phyloP scores from a whole-genome alignment of 75 land plant genomes.

The Azolla pinnata region DNA sequence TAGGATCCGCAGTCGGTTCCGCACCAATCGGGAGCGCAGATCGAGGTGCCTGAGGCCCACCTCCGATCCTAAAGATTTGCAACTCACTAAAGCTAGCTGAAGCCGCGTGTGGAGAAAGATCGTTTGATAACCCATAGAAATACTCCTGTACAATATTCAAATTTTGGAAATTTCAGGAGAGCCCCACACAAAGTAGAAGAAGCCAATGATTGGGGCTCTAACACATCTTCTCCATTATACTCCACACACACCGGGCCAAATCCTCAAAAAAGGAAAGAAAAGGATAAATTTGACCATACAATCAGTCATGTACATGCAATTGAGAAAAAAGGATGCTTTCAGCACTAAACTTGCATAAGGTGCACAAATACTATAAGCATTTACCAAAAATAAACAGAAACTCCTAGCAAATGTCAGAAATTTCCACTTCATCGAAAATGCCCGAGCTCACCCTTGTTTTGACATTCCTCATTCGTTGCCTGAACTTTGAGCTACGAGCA shows the following conservation, averaged over 20 bases:
- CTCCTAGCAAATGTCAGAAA: too few relatives aligned
- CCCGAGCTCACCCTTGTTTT: slow-evolving; percentile 60
- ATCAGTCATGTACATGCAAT: not conserved
- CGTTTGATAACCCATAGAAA: slow-evolving; percentile 79
- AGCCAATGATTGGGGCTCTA: too few relatives aligned
- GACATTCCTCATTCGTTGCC: slow-evolving; percentile 52
- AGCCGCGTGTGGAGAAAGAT: slow-evolving; percentile 78
- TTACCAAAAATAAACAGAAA: too few relatives aligned
- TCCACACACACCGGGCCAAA: too few relatives aligned
- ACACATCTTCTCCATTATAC: too few relatives aligned
- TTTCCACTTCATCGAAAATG: too few relatives aligned
- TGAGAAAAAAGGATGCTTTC: not conserved
- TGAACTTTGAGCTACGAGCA: slow-evolving; percentile 60
- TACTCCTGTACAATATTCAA: slow-evolving; percentile 68
- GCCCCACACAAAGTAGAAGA: not conserved
- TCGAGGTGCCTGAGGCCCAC: slow-evolving; percentile 94
- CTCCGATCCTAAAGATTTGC: slow-evolving; percentile 71
- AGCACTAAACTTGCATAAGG: too few relatives aligned
- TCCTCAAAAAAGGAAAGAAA: not conserved
- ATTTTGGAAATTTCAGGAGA: not conserved
- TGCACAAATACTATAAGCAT: too few relatives aligned
- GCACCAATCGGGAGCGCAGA: slow-evolving; percentile 97
- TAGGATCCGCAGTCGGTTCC: slow-evolving; percentile 91
- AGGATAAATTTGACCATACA: not conserved
- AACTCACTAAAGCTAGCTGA: slow-evolving; percentile 70